phyloP scores from a whole-genome alignment of 78 protist species.

The Mantamonas sphyraenae region DNA sequence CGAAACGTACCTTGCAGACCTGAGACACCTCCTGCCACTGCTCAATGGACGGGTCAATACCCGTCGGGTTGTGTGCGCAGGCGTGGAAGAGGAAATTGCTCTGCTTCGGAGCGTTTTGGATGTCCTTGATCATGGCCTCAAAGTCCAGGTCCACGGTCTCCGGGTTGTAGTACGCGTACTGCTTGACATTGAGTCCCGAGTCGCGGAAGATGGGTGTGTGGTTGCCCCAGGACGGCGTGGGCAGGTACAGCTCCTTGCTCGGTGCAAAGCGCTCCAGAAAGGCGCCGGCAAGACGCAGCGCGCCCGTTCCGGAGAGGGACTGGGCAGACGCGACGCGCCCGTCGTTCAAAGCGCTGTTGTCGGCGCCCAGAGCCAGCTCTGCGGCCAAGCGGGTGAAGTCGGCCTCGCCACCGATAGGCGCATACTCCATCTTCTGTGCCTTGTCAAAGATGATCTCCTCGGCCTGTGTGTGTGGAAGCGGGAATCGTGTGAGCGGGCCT shows the following conservation, averaged over 20 bases:
- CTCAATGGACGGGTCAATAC: slow-evolving; percentile 71
- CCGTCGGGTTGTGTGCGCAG: slow-evolving; percentile 90
- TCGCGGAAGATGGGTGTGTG: slow-evolving; percentile 51
- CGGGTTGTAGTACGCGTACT: slow-evolving; percentile 42
- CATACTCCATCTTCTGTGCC: slow-evolving; percentile 66
- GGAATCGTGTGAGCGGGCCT: too few species aligned
- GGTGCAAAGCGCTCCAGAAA: slow-evolving; percentile 44
- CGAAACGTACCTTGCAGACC: background rate
- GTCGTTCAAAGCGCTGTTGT: slow-evolving; percentile 7
- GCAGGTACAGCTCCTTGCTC: slow-evolving; percentile 52
- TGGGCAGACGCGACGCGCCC: slow-evolving; percentile 64
- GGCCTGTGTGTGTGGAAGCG: slow-evolving; percentile 16
- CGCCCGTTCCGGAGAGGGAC: slow-evolving; percentile 95
- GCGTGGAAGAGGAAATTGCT: slow-evolving; percentile 67
- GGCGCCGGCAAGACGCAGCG: slow-evolving; percentile 68
- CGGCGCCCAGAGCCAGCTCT: slow-evolving; percentile 33
- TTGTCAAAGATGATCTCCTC: slow-evolving; percentile 37
- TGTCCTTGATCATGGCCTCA: slow-evolving; percentile 50
- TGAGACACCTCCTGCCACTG: slow-evolving; percentile 27
- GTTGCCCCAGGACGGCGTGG: slow-evolving; percentile 97
- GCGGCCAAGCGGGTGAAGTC: slow-evolving; percentile 39
- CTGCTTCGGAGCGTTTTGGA: slow-evolving; percentile 26
- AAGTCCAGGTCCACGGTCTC: slow-evolving; percentile 23
- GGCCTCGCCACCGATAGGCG: slow-evolving; percentile 68
- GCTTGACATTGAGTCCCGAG: slow-evolving; percentile 7